phyloP scores from a whole-genome alignment of 352 stramenopile genomes.

The Phytophthora vignae region DNA sequence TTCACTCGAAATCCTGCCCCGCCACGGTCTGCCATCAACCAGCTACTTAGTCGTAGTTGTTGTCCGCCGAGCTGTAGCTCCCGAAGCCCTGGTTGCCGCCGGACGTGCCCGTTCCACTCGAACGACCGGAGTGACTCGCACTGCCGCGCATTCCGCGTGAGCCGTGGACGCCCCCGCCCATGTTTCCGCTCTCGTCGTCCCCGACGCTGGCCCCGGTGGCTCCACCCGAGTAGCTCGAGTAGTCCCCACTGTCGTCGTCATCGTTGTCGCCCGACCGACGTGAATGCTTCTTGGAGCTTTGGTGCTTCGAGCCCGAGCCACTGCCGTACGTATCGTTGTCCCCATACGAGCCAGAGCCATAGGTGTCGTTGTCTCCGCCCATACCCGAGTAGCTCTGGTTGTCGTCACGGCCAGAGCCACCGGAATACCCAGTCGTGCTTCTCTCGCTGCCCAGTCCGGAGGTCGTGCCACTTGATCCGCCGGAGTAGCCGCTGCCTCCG shows the following conservation, averaged over 20 bases:
- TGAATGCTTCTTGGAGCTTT: conserved; percentile 15
- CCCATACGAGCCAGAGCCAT: background rate
- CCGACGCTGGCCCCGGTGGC: background rate
- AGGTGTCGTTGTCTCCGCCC: background rate
- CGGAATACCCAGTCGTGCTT: conserved; percentile 18
- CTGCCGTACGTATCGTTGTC: background rate
- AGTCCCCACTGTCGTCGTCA: conserved; percentile 11
- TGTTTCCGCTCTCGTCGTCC: conserved; percentile 8
- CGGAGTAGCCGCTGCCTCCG: conserved; percentile 27
- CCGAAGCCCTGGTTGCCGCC: conserved; percentile 17
- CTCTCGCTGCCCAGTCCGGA: conserved; percentile 21
- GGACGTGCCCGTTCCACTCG: background rate
- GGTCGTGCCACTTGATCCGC: conserved; percentile 13
- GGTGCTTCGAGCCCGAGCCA: conserved; percentile 7
- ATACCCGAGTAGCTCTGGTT: conserved; percentile 14
- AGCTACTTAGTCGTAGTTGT: conserved; percentile 21
- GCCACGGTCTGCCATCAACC: background rate
- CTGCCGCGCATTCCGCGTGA: background rate
- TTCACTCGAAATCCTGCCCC: background rate
- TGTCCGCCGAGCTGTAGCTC: conserved; percentile 13
- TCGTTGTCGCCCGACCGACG: conserved; percentile 14
- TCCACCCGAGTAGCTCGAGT: conserved; percentile 25
- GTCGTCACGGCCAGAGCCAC: conserved; percentile 4
- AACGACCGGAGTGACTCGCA: conserved; percentile 5
- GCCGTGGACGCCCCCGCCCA: background rate